Percentiles rank a stretch among this genome's conserved stretches.
phyloP scores from a whole-genome alignment of 208 protist genomes.

The Leishmania aethiopica region DNA sequence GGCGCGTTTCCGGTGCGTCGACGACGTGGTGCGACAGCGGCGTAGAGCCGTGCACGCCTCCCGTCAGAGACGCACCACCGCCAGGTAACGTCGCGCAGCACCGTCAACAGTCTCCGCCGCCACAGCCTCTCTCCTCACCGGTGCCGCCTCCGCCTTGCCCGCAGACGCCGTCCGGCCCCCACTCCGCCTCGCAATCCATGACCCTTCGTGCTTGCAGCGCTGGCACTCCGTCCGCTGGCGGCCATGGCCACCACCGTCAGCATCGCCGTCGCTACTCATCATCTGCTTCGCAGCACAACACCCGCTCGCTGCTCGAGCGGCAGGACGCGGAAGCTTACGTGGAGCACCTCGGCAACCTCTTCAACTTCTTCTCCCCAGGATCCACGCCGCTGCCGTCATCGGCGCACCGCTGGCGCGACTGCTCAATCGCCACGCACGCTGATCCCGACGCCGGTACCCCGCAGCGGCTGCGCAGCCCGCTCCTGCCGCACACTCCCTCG shows the following conservation, averaged over 20 bases:
- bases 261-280: conserved; percentile 8
- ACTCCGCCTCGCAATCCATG: background rate
- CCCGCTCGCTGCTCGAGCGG: conserved; percentile 21
- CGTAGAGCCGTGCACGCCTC: conserved; percentile 19
- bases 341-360: conserved; percentile 30
- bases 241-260: background rate
- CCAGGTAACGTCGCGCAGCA: background rate
- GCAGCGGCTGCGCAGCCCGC: background rate
- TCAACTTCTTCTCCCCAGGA: conserved; percentile 42
- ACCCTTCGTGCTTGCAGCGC: conserved; percentile 1
- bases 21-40: conserved; percentile 12
- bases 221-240: background rate
- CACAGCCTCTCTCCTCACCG: conserved; percentile 6
- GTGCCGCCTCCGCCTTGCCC: background rate
- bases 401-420: conserved; percentile 2
- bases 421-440: background rate
- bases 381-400: conserved; percentile 40
- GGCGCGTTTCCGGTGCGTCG: background rate
- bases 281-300: conserved; percentile 37
- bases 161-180: background rate
- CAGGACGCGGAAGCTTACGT: conserved; percentile 38
- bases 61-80: background rate
- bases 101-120: background rate
- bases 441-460: background rate
- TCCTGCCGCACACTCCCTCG: background rate